These are phyloP conservation scores for Candida schatavii DNA, from an alignment of 805 yeast genomes.

Conservation along the genomic window DNA sequence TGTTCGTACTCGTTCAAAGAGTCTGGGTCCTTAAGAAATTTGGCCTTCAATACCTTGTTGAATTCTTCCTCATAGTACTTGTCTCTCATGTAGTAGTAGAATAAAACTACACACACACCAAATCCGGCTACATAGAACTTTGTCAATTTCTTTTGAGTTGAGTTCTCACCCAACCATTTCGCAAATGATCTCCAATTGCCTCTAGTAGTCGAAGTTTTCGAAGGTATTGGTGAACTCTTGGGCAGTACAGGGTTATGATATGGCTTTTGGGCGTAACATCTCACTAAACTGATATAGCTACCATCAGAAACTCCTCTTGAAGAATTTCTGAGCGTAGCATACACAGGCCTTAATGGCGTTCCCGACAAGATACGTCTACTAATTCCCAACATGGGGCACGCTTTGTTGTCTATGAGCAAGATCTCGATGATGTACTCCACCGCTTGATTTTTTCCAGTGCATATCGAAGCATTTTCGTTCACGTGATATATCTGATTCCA, in stretches of 20 bases:
- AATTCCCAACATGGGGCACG: too few relatives aligned
- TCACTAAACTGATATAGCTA: too few relatives aligned
- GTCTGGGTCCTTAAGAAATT: conserved; percentile 34
- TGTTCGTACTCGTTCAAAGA: conserved; percentile 60
- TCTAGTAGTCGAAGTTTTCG: background rate
- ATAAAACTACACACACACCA: conserved; percentile 52
- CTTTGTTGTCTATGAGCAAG: too few relatives aligned
- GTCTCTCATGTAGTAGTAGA: conserved; percentile 64
- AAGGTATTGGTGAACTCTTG: background rate
- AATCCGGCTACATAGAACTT: conserved; percentile 62
- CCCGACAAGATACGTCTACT: too few relatives aligned
- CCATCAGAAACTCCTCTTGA: too few relatives aligned
- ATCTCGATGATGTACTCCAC: too few relatives aligned
- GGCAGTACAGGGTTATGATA: background rate
- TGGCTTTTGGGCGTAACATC: background rate
- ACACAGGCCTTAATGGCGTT: too few relatives aligned
- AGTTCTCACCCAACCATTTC: conserved; percentile 44
- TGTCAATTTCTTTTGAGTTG: conserved; percentile 62
- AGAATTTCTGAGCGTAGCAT: too few relatives aligned
- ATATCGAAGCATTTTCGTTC: too few relatives aligned
- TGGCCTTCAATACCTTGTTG: conserved; percentile 40
- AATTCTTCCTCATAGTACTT: conserved; percentile 64
- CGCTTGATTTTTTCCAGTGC: too few relatives aligned
- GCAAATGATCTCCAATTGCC: conserved; percentile 35
- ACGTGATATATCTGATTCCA: too few relatives aligned